These are phyloP conservation scores for Phytophthora sojae DNA, from an alignment of 352 stramenopile genomes.

Conservation along the genomic window DNA sequence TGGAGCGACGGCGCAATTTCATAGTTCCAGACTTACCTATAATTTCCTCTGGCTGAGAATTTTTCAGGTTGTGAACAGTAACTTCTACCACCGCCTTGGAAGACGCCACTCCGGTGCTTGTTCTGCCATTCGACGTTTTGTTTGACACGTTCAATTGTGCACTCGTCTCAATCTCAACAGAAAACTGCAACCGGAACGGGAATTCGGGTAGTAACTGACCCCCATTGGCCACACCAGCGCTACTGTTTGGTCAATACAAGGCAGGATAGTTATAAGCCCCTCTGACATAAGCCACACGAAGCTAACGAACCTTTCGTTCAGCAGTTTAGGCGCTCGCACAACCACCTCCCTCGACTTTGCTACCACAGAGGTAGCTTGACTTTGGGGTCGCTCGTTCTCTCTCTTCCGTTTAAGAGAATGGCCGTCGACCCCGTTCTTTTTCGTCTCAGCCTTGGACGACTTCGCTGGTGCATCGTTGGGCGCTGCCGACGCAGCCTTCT, in stretches of 20 bases:
- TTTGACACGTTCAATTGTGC: conserved; percentile 13
- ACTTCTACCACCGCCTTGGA: conserved; percentile 61
- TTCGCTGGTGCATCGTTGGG: conserved; percentile 22
- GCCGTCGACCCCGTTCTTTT: conserved; percentile 40
- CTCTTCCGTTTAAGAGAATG: conserved; percentile 74
- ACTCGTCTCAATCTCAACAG: conserved; percentile 63
- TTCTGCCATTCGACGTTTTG: conserved; percentile 8
- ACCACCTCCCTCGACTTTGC: conserved; percentile 71
- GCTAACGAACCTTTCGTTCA: conserved; percentile 60
- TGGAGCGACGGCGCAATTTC: not conserved
- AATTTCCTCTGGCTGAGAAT: conserved; percentile 44
- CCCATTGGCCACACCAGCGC: conserved; percentile 21
- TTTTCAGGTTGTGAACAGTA: conserved; percentile 73
- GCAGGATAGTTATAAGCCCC: conserved; percentile 13
- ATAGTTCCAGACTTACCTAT: conserved; percentile 44
- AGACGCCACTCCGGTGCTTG: conserved; percentile 8
- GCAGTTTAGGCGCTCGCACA: conserved; percentile 55
- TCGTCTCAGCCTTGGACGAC: conserved; percentile 34
- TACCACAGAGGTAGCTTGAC: conserved; percentile 19
- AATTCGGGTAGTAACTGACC: conserved; percentile 65
- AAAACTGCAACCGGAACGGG: conserved; percentile 68
- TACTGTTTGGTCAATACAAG: conserved; percentile 16
- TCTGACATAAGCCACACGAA: not conserved
- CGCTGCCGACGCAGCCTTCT: conserved; percentile 10
- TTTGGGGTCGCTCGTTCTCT: conserved; percentile 49